Base-by-base conservation (phyloP, 768 basidiomycete species). In the Mycena olivaceomarginata region DNA sequence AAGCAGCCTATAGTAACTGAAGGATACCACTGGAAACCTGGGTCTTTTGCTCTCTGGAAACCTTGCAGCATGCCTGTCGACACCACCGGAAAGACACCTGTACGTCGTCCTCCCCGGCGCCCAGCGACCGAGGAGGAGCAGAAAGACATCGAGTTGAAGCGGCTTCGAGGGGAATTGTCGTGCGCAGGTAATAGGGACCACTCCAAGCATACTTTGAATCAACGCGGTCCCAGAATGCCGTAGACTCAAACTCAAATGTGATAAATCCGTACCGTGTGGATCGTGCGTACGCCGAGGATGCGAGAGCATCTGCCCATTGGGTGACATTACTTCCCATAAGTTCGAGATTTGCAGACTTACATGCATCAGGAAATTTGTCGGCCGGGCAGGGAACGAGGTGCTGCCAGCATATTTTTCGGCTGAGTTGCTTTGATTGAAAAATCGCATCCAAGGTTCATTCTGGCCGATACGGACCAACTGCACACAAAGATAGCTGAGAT, bases 401-500 rank as follows among this genome's bases (percentile, higher is more conserved):
- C 51, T 86, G 71, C 20, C 48, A 16, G 10, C 13, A 12, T 46
- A 48, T 75, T 68, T 39, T 37, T n/a, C 31, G 45, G 13, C 18
- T 15, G 37, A 51, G 41, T 51, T 22, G 40, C 63, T 76, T 25
- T 16, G 20, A 56, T 40, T 59, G 40, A 73, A 31, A 65, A 68
- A 59, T 39, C 59, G 7, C 31, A 43, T 13, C 67, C 48, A 80
- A 93, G 92, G 45, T 94, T 93, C 81, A 92, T 94, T 63, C 87
- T 94, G 12, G 93, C 93, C 2, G 92, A 93, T 70, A 94, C 93
- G 1, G 90, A 92, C 57, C 90, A 93, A 60, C 87, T 95, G 15
- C 93, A 94, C 80, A 86, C 87, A 67, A 93, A 94, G 83, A 94
- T 94, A 37, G 83, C 90, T 9, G 90, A 93, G 67, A 93, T 94